Percentiles rank a stretch among this genome's conserved stretches.
phyloP scores from a whole-genome alignment of 2,329 filamentous ascomycete species.

The Cercospora zeina region DNA sequence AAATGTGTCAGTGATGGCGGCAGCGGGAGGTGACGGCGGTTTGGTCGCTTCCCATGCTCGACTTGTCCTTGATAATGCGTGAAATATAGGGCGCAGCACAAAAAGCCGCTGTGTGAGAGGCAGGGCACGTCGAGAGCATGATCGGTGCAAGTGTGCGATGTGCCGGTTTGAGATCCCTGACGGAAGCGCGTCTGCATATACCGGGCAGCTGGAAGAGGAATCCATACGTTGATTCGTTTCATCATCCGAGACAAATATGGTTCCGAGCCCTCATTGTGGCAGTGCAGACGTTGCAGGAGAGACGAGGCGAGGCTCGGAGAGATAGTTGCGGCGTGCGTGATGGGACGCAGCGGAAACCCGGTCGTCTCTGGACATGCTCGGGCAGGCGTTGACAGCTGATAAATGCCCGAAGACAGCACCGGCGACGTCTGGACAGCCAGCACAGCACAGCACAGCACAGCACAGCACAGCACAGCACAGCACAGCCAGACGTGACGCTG shows the following conservation, averaged over 20 bases:
- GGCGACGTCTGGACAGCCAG: constrained; percentile 12
- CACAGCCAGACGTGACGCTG: no score
- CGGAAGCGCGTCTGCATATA: constrained; percentile 18
- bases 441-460: no score
- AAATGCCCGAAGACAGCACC: constrained; percentile 16
- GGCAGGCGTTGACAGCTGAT: constrained; percentile 10
- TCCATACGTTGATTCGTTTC: constrained; percentile 5
- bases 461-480: no score
- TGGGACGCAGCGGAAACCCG: not conserved
- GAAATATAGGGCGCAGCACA: not conserved
- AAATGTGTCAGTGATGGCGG: not conserved
- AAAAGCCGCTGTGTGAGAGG: not conserved
- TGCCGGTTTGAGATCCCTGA: constrained; percentile 17
- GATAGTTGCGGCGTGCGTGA: not conserved
- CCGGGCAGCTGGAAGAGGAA: constrained; percentile 28
- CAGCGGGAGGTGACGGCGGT: not conserved
- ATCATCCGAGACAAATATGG: not conserved
- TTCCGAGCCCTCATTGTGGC: constrained; percentile 1
- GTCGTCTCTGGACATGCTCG: constrained; percentile 21
- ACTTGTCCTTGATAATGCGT: not conserved
- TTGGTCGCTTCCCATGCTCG: not conserved
- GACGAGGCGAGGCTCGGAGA: not conserved
- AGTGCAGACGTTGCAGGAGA: constrained; percentile 3
- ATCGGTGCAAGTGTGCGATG: not conserved
- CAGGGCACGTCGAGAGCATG: not conserved